Evolutionary conservation across 2,329 filamentous ascomycete genomes (phyloP), one percentile per base, ranked within the genome.

Genomic region (Apiospora arundinis): DNA sequence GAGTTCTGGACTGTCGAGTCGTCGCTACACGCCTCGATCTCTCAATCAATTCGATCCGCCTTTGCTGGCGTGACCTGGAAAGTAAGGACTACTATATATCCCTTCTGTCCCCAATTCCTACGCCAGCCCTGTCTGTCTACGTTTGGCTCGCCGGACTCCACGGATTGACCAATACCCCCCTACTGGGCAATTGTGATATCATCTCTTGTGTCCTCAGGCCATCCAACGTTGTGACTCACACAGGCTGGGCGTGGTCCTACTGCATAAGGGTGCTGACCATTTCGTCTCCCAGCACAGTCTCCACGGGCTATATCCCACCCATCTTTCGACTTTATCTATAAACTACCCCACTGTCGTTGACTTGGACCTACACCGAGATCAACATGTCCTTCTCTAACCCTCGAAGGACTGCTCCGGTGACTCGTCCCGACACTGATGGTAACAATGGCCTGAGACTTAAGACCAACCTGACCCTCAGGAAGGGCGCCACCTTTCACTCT

Each of bases 401-500:
- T 80, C 82, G 85, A 80, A 84, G 84, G 80, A 81, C 83, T 18
- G 67, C 45, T 77, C 80, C 81, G 80, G 81, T 82, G 79, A 82
- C 82, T 82, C 81, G 81, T 74, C 76, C 82, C 73, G 82, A 81
- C 73, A 79, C 82, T 74, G 82, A 80, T 79, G 78, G 79, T 76
- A 78, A 78, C 78, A 78, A 82, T 80, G 82, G 78, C 76, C 78
- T 87, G 76, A 81, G 79, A 73, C 81, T 87, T 83, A 87, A 88
- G 81, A 87, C 85, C 77, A 88, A 85, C 81, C 83, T 88, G 81
- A 83, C 85, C 81, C 87, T 94, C 81, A 88, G 86, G 80, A 94
- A 94, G 85, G 91, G 91, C 78, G 90, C 92, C 70, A 94, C 92
- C 76, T 90, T 90, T 76, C 87, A 89, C 77, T 88, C 88, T 80